Evolutionary conservation across 2,329 filamentous ascomycete species (phyloP).

Genomic region (Sphaerostilbella broomeana): DNA sequence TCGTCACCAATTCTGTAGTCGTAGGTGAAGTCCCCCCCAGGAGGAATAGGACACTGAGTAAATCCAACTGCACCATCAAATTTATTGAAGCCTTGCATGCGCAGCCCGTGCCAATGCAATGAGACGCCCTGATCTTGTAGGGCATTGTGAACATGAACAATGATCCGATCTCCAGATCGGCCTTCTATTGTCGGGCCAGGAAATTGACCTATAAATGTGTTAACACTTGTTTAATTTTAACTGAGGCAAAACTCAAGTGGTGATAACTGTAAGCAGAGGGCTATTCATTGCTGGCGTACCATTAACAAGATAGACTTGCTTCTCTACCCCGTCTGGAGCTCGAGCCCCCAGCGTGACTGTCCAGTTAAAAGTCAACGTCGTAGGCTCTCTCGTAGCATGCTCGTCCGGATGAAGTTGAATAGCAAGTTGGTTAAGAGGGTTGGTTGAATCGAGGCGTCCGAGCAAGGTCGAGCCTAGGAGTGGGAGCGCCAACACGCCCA

Average conservation of each 20-base stretch:
- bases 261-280: too few relatives aligned
- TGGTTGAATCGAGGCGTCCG: neutral
- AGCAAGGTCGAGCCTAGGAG: conserved; percentile 2
- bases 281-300: conserved; percentile 16
- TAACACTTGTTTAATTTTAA: neutral
- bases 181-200: conserved; percentile 64
- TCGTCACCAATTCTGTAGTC: conserved; percentile 48
- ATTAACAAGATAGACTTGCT: conserved; percentile 21
- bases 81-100: conserved; percentile 62
- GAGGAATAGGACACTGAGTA: conserved; percentile 45
- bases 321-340: conserved; percentile 20
- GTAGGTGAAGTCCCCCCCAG: conserved; percentile 48
- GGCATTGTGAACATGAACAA: conserved; percentile 59
- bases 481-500: conserved; percentile 2
- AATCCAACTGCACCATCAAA: conserved; percentile 56
- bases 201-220: conserved; percentile 41
- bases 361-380: conserved; percentile 17
- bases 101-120: conserved; percentile 70
- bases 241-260: too few relatives aligned
- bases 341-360: conserved; percentile 15
- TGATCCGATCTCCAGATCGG: conserved; percentile 63
- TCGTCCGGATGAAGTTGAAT: conserved; percentile 14
- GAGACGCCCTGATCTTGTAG: conserved; percentile 55
- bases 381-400: conserved; percentile 13
- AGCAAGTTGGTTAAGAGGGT: conserved; percentile 12